Conservation (phyloP, 345 rosid genomes). For the Syzygium jambos region DNA sequence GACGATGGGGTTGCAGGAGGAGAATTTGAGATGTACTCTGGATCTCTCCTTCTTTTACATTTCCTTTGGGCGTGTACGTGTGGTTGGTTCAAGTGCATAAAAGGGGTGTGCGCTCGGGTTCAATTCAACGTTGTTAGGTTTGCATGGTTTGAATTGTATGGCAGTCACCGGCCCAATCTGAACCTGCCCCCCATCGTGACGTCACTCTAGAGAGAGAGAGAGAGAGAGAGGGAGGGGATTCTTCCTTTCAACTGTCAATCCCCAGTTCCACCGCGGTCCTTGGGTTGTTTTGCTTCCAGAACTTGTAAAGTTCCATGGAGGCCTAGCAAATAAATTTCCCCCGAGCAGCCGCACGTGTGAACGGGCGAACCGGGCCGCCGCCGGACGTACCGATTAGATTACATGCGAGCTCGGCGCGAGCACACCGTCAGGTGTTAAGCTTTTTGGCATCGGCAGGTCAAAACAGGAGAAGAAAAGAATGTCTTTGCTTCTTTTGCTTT, state of each 20-base stretch:
- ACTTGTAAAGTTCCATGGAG: neutral
- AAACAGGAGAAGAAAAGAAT: neutral
- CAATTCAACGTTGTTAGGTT: neutral
- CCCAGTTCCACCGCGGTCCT: neutral
- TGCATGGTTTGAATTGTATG: neutral
- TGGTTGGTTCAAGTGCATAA: no score
- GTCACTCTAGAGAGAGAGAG: neutral
- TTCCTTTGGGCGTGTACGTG: no score
- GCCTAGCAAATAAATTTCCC: neutral
- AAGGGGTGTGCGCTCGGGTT: neutral
- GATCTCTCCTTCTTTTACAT: neutral
- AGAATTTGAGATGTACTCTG: neutral
- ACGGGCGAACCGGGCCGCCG: neutral
- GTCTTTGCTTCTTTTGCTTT: neutral
- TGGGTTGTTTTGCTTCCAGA: neutral
- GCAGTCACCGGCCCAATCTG: neutral
- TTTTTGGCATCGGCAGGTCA: neutral
- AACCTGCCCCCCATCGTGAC: neutral
- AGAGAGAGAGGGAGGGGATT: neutral
- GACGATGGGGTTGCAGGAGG: neutral
- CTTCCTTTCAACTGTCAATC: neutral
- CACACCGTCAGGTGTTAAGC: neutral
- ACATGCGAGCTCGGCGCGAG: fast-evolving
- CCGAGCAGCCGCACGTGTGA: neutral
- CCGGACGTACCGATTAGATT: neutral